Evolutionary conservation across 768 basidiomycete species (phyloP).

Genomic region (Auriscalpium orientale): DNA sequence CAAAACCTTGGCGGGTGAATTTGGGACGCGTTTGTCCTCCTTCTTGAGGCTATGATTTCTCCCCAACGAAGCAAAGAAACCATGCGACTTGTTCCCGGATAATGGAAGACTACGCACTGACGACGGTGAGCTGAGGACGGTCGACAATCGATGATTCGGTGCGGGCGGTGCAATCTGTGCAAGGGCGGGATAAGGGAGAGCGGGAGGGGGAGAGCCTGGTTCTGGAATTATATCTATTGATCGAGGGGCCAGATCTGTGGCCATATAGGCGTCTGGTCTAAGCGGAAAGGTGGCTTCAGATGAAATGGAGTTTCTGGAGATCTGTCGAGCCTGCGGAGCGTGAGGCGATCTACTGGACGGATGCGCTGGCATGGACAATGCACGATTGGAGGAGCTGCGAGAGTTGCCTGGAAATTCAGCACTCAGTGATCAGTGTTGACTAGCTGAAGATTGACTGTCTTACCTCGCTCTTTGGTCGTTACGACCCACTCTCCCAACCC

Average conservation of each 20-base stretch:
- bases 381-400: conserved; percentile 4
- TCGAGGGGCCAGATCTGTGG: conserved; percentile 56
- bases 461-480: conserved; percentile 50
- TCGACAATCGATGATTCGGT: conserved; percentile 24
- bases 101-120: conserved; percentile 17
- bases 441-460: conserved; percentile 13
- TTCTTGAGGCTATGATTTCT: conserved; percentile 55
- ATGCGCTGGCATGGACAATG: neutral
- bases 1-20: conserved; percentile 28
- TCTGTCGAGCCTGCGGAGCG: conserved; percentile 49
- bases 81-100: conserved; percentile 37
- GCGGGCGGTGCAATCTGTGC: conserved; percentile 32
- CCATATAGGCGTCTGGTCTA: conserved; percentile 68
- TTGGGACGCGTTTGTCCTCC: conserved; percentile 24
- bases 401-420: conserved; percentile 4
- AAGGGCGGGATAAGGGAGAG: conserved; percentile 70
- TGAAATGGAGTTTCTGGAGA: conserved; percentile 62
- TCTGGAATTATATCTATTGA: conserved; percentile 38
- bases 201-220: conserved; percentile 45
- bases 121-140: conserved; percentile 33
- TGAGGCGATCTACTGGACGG: neutral
- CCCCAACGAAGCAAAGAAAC: conserved; percentile 70
- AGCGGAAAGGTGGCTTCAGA: conserved; percentile 76
- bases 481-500: conserved; percentile 73
- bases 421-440: too few relatives aligned